These are phyloP conservation scores for Sporothrix sp. DNA, from an alignment of 2,329 filamentous ascomycete genomes.

Conservation along the genomic window DNA sequence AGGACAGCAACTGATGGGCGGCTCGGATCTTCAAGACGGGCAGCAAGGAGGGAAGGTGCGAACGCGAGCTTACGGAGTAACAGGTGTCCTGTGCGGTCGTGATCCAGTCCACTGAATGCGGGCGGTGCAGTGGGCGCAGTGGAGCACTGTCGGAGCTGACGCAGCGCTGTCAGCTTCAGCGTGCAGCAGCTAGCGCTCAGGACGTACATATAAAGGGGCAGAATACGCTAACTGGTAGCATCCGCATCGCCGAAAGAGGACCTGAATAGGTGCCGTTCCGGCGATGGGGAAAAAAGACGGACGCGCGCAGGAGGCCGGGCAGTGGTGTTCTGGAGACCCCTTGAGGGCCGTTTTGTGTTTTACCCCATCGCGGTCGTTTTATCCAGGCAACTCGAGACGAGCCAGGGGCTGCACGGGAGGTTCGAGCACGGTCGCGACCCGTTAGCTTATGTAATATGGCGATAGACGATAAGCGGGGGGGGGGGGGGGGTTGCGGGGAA, in stretches of 20 bases:
- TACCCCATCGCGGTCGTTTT: conserved; percentile 4
- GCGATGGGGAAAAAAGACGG: not conserved
- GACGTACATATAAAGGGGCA: too few relatives aligned
- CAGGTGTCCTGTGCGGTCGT: too few relatives aligned
- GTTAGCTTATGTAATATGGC: conserved; percentile 3
- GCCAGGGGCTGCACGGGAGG: not conserved
- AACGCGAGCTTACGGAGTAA: too few relatives aligned
- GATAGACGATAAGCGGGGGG: not conserved
- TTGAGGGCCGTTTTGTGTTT: not conserved
- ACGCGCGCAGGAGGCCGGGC: too few relatives aligned
- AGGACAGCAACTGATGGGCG: not conserved
- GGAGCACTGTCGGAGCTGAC: conserved; percentile 3
- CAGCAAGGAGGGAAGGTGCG: too few relatives aligned
- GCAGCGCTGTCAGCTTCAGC: not conserved
- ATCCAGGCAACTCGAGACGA: conserved; percentile 8
- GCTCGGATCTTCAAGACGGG: not conserved
- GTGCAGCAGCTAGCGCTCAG: too few relatives aligned
- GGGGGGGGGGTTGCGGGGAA: too few relatives aligned
- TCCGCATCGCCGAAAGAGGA: conserved; percentile 8
- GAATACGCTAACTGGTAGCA: too few relatives aligned
- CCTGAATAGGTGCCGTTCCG: conserved; percentile 11
- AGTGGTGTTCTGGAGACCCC: too few relatives aligned
- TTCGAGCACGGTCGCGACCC: conserved; percentile 3
- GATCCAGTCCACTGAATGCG: too few relatives aligned
- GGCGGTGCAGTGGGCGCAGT: too few relatives aligned